phyloP scores from a whole-genome alignment of 176 grass and related monocot genomes.

The Dactylis glomerata region DNA sequence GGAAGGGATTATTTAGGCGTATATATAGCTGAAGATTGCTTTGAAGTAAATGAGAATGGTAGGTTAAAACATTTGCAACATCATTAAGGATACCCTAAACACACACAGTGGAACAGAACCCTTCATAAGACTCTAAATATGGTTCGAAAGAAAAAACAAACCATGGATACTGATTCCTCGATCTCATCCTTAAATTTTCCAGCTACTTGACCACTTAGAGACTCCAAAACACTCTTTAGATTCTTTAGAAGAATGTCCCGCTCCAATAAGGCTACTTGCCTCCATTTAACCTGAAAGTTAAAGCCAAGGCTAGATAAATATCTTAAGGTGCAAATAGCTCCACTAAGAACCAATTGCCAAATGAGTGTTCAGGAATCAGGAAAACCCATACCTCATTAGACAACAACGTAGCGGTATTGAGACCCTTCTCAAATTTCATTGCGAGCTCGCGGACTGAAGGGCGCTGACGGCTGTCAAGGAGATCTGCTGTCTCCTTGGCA shows the following conservation, averaged over 20 bases:
- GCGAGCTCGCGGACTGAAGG: slow-evolving; percentile 75
- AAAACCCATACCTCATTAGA: slow-evolving; percentile 62
- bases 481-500: slow-evolving; percentile 60
- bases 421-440: slow-evolving; percentile 85
- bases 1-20: background rate
- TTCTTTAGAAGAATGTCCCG: slow-evolving; percentile 72
- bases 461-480: slow-evolving; percentile 50
- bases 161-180: slow-evolving; percentile 67
- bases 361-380: background rate
- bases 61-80: background rate
- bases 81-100: slow-evolving; percentile 15
- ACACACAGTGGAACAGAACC: background rate
- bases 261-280: slow-evolving; percentile 63
- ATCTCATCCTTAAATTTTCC: slow-evolving; percentile 72
- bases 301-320: slow-evolving; percentile 5
- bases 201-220: slow-evolving; percentile 47
- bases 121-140: background rate
- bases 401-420: slow-evolving; percentile 62
- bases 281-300: slow-evolving; percentile 60
- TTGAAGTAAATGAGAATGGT: background rate
- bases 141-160: slow-evolving; percentile 39
- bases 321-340: background rate
- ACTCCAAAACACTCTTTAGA: slow-evolving; percentile 63
- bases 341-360: background rate
- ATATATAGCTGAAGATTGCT: background rate